Evolutionary conservation across 495 filamentous ascomycete species (phyloP), one percentile per base, ranked within the genome.

Genomic region (Penicillium dipodomyicola): DNA sequence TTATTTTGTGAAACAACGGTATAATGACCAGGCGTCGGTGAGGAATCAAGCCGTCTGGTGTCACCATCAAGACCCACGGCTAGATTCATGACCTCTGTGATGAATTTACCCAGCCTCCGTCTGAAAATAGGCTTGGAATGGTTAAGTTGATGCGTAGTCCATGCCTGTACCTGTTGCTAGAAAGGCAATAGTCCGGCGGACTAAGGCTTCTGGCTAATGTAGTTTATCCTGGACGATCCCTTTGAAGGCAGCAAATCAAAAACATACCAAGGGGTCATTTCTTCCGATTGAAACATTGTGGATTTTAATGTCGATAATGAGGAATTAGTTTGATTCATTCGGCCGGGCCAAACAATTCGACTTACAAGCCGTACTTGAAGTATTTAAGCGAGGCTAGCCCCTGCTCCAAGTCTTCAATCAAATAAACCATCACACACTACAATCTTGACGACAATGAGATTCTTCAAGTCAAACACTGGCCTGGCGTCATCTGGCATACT

Each of bases 121-220:
- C 37, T 41, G 33, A 49, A 43, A 5, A 32, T 3, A 35, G 3
- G n/a, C n/a, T 30, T 49, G 14, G 17, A 20, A 49, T 30, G 43
- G 40, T 2, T 48, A 47, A 35, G 9, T 19, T 35, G 35, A 17
- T 48, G 43, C 17, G 35, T 35, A 23, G 19, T 35, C n/a, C 3
- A 49, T 48, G 49, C 27, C 33, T 9, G 33, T 4, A 12, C 22
- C 33, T 41, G 10, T 49, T 51, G 43, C 27, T 25, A 54, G 33
- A 49, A 49, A 59, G 50, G 49, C 19, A 50, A 25, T 14, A 57
- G 5, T 51, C 47, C 56, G 45, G 33, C n/a, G 22, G 50, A 42
- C 25, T 42, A 53, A 10, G 29, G 49, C 10, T 59, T 54, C 35
- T 54, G 50, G 43, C 56, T 59, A 59, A 54, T 49, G 8, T 48